phyloP scores from a whole-genome alignment of 805 yeast genomes.

The Maudiozyma serrabonitensis region DNA sequence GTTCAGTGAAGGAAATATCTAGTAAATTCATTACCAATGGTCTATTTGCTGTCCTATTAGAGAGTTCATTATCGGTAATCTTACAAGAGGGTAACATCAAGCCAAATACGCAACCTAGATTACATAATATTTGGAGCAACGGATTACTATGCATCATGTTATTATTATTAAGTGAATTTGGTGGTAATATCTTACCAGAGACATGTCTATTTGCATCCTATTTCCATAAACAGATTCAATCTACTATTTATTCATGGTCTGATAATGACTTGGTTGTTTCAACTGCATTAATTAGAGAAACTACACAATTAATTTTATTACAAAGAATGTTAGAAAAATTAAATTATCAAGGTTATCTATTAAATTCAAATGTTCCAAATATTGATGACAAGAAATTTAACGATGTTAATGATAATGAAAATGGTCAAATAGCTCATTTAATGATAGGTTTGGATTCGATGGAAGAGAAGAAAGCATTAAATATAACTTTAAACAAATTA shows the following conservation, averaged over 20 bases:
- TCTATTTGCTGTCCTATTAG: conserved; percentile 55
- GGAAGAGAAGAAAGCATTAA: conserved; percentile 49
- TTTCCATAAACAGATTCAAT: conserved; percentile 56
- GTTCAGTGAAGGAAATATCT: conserved; percentile 52
- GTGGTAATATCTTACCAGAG: conserved; percentile 55
- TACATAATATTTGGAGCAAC: conserved; percentile 78
- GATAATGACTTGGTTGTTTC: conserved; percentile 34
- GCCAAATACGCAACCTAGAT: conserved; percentile 41
- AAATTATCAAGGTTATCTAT: conserved; percentile 41
- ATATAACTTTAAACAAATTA: conserved; percentile 55
- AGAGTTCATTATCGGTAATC: conserved; percentile 59
- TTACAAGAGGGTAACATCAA: conserved; percentile 58
- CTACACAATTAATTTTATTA: conserved; percentile 57
- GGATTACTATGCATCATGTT: conserved; percentile 66
- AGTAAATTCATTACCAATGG: conserved; percentile 57
- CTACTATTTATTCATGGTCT: conserved; percentile 62
- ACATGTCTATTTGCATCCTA: conserved; percentile 50
- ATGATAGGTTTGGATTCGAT: conserved; percentile 56
- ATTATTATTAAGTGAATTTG: conserved; percentile 50
- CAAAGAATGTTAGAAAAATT: conserved; percentile 47
- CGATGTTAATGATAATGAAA: conserved; percentile 8
- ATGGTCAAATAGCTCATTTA: conserved; percentile 14
- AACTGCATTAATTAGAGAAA: conserved; percentile 48
- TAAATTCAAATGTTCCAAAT: conserved; percentile 9
- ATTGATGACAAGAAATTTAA: conserved; percentile 5